Base-by-base conservation (phyloP, 2,329 filamentous ascomycete genomes). In the Aspergillus sp. region DNA sequence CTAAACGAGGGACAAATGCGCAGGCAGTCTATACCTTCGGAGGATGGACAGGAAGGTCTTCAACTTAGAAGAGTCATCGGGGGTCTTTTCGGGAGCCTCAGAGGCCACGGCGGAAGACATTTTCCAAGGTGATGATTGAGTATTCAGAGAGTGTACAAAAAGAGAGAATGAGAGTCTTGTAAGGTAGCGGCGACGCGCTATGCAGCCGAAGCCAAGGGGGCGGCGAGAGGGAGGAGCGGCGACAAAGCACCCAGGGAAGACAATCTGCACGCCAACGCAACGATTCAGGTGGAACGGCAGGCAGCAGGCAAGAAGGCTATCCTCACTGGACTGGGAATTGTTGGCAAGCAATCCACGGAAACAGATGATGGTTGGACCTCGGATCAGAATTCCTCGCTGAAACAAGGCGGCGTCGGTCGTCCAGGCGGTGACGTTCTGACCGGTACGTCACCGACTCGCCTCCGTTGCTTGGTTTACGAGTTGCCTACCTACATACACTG, bases 31-130 rank as follows among this genome's bases (percentile, higher is more conserved):
- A 24, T 84, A 96, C 92, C 90, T 96, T 78, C 89, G 89, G 72
- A 98, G 79, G 67, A 97, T 96, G 56, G 88, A 86, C 62, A 97
- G 77, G 72, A 98, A 96, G 1, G 91, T 96, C 78, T 87, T 90
- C 71, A 98, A 81, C 82, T 96, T 96, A 66, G 90, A 94, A 66
- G 86, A 87, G 60, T 98, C 93, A 79, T 91, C 92, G 65, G 84
- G 82, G 16, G 80, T 76, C 75, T 87, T 86, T 71, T 87, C 85
- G 32, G 74, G 70, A 45, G 72, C 63, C 12, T 69, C 60, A 46
- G 67, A 64, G 11, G 69, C 57, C 53, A 65, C 65, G 31, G 68
- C 60, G 46, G 76, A 70, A 49, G 74, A 72, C 63, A 76, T 75
- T 51, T 64, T 62, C 47, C 45, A 12, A 61, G 49, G 18, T 45